Evolutionary conservation across 768 basidiomycete species (phyloP), one percentile per base, ranked within the genome.

Genomic region (Trametes meyenii): DNA sequence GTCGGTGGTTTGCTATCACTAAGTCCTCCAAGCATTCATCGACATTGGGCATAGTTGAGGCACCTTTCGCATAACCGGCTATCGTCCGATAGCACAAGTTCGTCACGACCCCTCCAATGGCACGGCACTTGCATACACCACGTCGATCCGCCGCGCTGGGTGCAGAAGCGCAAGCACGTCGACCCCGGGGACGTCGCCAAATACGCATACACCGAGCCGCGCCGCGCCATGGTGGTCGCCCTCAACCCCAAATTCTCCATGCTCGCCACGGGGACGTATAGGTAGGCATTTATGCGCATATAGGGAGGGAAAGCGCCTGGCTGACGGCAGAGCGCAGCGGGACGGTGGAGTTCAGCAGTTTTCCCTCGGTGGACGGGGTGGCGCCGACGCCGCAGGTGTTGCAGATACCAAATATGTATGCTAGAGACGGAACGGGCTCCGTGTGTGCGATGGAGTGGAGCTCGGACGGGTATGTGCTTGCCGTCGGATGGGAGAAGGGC

Each of bases 381-480:
- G 70, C 79, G 13, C 86, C 89, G 1, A 80, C 79, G 57, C 85
- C 89, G 1, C 85, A 90, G 69, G 76, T 74, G 19, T 74, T 93
- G 50, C 75, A 84, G 23, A 73, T 89, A n/a, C 86, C 88, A 5
- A 84, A 85, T 62, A 79, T 84, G 39, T 83, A 85, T 63, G 82
- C 79, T 63, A 78, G 77, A 46, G 78, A 81, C 8, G 70, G 72
- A 23, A 83, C 79, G 5, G 92, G 92, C 1, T 75, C 81, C 42
- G 85, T 94, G 5, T 83, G 74, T 60, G 73, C 84, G 12, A 79
- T 96, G 73, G 86, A 94, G 67, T 98, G 96, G 96, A 96, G 92
- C 52, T 92, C 92, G 0, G 97, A 99, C 74, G 96, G 96, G 2
- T 95, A 95, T 74, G 93, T 92, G 6, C 78, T 99, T 12, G 96